phyloP scores from a whole-genome alignment of 2,329 filamentous ascomycete genomes.

The Trichoderma sp. region DNA sequence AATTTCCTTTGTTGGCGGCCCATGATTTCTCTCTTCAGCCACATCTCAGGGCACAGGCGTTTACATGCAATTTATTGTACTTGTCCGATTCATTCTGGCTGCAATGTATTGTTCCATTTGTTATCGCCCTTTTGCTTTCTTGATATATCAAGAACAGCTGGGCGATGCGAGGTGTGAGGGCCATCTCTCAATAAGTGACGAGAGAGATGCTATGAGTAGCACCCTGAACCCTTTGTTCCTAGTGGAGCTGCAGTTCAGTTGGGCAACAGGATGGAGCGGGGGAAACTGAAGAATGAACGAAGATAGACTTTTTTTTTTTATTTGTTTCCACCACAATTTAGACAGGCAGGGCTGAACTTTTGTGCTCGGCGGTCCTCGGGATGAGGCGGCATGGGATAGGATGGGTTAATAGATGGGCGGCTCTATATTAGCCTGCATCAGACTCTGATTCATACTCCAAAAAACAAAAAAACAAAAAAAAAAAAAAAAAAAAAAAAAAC shows the following conservation, averaged over 20 bases:
- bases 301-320: slow-evolving; percentile 12
- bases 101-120: slow-evolving; percentile 1
- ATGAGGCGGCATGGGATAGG: neutral
- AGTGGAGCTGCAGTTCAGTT: neutral
- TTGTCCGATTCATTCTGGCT: neutral
- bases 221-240: neutral
- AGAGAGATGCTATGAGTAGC: neutral
- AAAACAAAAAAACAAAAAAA: neutral
- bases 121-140: neutral
- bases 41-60: neutral
- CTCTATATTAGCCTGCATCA: neutral
- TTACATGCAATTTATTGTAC: neutral
- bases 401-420: slow-evolving; percentile 10
- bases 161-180: neutral
- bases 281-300: slow-evolving; percentile 16
- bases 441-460: neutral
- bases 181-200: neutral
- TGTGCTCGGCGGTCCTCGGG: neutral
- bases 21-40: neutral
- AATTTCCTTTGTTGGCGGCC: neutral
- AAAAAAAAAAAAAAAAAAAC: slow-evolving; percentile 2
- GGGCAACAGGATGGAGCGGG: neutral
- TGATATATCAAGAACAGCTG: neutral
- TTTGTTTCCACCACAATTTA: neutral
- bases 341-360: neutral